phyloP scores from a whole-genome alignment of 768 basidiomycete genomes.

The Tricholomella constricta region DNA sequence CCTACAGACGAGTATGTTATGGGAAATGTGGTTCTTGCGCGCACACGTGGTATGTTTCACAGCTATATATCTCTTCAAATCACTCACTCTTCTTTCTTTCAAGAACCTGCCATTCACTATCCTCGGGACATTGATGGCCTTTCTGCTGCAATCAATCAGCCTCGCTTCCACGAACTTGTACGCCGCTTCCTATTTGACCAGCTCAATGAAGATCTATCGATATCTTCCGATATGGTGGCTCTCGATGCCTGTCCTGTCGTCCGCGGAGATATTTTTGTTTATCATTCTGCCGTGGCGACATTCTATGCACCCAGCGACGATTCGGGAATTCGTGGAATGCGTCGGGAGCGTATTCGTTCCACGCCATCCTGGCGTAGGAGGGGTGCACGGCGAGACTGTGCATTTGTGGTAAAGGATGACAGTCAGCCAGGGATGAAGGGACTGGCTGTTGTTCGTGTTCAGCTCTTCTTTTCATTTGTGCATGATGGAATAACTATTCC shows the following conservation, averaged over 20 bases:
- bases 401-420: constrained; percentile 26
- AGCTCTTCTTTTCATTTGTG: background rate
- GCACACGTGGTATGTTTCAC: too few relatives aligned
- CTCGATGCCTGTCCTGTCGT: constrained; percentile 14
- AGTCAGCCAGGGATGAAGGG: background rate
- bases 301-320: constrained; percentile 26
- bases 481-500: background rate
- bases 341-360: constrained; percentile 25
- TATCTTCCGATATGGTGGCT: constrained; percentile 19
- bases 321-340: constrained; percentile 23
- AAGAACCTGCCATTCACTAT: constrained; percentile 3
- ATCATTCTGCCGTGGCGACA: constrained; percentile 24
- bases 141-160: constrained; percentile 13
- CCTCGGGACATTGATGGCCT: constrained; percentile 10
- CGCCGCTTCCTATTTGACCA: constrained; percentile 19
- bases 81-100: background rate
- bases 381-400: constrained; percentile 26
- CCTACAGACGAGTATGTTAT: too few relatives aligned
- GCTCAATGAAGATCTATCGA: too few relatives aligned
- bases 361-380: constrained; percentile 25
- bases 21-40: too few relatives aligned
- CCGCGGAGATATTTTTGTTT: constrained; percentile 4
- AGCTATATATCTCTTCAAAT: too few relatives aligned
- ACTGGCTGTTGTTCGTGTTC: background rate
- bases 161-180: constrained; percentile 11